Base-by-base conservation (phyloP, 1,139 yeast genomes). In the Blastobotrys indianensis region DNA sequence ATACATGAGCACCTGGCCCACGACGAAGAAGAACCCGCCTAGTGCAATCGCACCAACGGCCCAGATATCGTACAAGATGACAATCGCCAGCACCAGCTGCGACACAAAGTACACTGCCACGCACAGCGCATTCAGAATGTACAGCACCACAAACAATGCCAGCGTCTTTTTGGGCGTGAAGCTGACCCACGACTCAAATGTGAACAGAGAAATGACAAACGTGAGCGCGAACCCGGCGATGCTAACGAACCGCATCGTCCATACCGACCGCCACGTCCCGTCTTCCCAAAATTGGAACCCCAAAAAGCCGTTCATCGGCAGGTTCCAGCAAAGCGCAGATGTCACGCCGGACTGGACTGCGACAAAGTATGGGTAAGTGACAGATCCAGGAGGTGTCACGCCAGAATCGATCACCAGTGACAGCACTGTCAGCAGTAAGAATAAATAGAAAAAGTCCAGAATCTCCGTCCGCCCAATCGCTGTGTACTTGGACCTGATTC, bases 241-340 rank as follows among this genome's bases (percentile, higher is more conserved):
- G 12, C 82, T 69, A 2, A 76, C 59, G 5, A 71, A 47, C 53
- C 87, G 69, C 44, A 85, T 66, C 2, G 72, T 62, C 67, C 79
- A 68, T 72, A 85, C 74, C 2, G 95, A 80, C 51, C 63, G 70
- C 30, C 66, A 62, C 1, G 95, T 82, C 7, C 97, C 97, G 64
- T 92, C 97, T 66, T 88, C 97, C 94, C 95, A 90, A 44, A 87
- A 68, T 63, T 88, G 94, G 65, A 86, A 87, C 36, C 92, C 88
- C 25, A 88, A 65, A 7, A 92, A 61, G 5, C 97, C 97, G 54
- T 84, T 82, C 49, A 79, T 72, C 60, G 85, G 67, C 48, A 90
- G 66, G 40, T 84, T 67, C 69, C 82, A 73, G 59, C 94, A 84
- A 32, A 80, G 73, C 0, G 87, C 82, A 16, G 88, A 79, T 0